phyloP scores from a whole-genome alignment of 306 rosid genomes.

The Parietaria judaica region DNA sequence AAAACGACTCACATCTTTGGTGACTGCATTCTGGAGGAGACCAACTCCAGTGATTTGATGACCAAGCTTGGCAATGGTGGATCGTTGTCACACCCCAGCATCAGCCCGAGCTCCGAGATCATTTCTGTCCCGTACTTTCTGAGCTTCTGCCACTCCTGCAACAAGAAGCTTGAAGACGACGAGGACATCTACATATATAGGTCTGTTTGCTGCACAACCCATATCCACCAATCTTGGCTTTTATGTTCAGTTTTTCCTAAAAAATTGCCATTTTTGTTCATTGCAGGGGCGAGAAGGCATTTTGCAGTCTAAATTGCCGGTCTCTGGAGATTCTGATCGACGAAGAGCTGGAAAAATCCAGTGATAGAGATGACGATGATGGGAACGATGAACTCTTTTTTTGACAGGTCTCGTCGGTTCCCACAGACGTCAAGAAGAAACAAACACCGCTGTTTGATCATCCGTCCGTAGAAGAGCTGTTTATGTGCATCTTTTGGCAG shows the following conservation, averaged over 20 bases:
- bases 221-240: neutral
- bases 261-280: slow-evolving; percentile 1
- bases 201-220: slow-evolving; percentile 26
- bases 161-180: slow-evolving; percentile 67
- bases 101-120: too few relatives aligned
- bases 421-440: slow-evolving; percentile 1
- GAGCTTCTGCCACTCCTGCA: slow-evolving; percentile 64
- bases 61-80: slow-evolving; percentile 28
- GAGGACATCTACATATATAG: slow-evolving; percentile 86
- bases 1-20: slow-evolving; percentile 80
- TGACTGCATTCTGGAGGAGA: slow-evolving; percentile 66
- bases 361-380: slow-evolving; percentile 13
- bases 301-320: slow-evolving; percentile 79
- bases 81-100: slow-evolving; percentile 11
- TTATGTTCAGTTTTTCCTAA: neutral
- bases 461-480: slow-evolving; percentile 69
- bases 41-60: slow-evolving; percentile 33
- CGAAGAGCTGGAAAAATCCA: slow-evolving; percentile 52
- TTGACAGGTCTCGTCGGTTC: slow-evolving; percentile 40
- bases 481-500: slow-evolving; percentile 62
- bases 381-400: slow-evolving; percentile 34
- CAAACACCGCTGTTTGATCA: slow-evolving; percentile 48
- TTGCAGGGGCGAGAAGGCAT: slow-evolving; percentile 82
- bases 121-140: slow-evolving; percentile 42
- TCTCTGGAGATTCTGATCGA: slow-evolving; percentile 60